Base-by-base conservation (phyloP, 768 basidiomycete genomes). In the Gelatoporia subvermispora region DNA sequence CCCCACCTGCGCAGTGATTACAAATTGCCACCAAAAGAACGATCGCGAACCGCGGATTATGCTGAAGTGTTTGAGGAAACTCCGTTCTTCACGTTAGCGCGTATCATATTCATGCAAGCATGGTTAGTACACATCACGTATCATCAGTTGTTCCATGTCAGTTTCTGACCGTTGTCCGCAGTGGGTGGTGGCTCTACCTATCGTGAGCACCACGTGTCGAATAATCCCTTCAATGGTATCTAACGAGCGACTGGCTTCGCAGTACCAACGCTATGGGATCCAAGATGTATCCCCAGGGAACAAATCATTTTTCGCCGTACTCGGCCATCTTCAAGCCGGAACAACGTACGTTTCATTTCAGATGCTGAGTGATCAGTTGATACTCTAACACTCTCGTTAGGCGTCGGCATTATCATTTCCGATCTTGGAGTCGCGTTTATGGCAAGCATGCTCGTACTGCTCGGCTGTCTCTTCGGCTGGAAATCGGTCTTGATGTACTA, bases 41-140 rank as follows among this genome's bases (percentile, higher is more conserved):
- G 50, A 21, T 55, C 60, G 11, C 45, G 40, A 4, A 54, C 48
- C 7, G 55, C 59, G 7, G 63, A 64, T 51, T 65, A 65, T 42
- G 53, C 54, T 20, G 64, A 65, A 40, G 51, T 65, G 8, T 56
- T 65, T 23, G 64, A 65, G 43, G 64, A 65, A 50, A 62, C 64
- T 37, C 64, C 64, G 15, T 42, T 61, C 9, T 58, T 56, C 46
- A 64, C 63, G 31, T 47, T 60, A 22, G 52, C 41, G 20, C 51
- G 59, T 18, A 48, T 65, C 52, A 36, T 63, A 10, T 49, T 65
- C 10, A 65, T 65, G 64, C 61, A 62, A 42, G 51, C 43, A 24
- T 55, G 56, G 61, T 63, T 37, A 41, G 59, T 60, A 4, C 44
- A 7, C 7, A 36, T 22, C 13, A 23, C 25, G 16, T 16, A 18